Evolutionary conservation across 2,329 filamentous ascomycete genomes (phyloP).

Genomic region (Pseudocercospora eumusae): DNA sequence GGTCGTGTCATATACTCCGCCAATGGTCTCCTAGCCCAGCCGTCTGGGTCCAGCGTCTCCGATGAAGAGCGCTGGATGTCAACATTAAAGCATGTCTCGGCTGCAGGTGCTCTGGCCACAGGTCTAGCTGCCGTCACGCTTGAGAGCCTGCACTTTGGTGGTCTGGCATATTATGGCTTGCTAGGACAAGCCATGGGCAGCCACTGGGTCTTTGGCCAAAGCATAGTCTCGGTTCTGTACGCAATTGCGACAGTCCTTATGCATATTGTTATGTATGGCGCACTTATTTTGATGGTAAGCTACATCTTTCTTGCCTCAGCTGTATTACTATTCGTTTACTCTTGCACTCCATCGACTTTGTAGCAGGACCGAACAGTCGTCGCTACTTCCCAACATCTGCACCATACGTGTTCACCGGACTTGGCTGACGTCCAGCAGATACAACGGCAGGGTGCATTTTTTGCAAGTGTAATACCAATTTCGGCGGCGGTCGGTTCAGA

Average conservation of each 20-base stretch:
- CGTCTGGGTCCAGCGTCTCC: conserved; percentile 14
- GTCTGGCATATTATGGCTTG: conserved; percentile 31
- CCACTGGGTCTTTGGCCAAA: conserved; percentile 30
- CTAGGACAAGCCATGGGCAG: conserved; percentile 29
- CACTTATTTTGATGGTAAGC: conserved; percentile 38
- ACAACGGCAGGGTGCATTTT: conserved; percentile 31
- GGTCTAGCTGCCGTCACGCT: conserved; percentile 33
- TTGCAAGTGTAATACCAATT: conserved; percentile 33
- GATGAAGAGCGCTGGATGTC: conserved; percentile 22
- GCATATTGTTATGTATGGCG: conserved; percentile 30
- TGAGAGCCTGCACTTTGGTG: conserved; percentile 34
- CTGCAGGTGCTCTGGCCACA: conserved; percentile 31
- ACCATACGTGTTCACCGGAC: background rate
- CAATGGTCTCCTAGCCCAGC: conserved; percentile 39
- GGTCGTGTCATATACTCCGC: conserved; percentile 41
- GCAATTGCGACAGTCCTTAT: conserved; percentile 29
- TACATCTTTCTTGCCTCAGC: background rate
- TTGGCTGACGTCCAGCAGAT: conserved; percentile 27
- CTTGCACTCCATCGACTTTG: conserved; percentile 4
- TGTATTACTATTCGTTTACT: background rate
- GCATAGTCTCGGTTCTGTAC: conserved; percentile 27
- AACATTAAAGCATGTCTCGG: conserved; percentile 36
- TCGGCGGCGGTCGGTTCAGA: conserved; percentile 36
- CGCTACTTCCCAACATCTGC: background rate
- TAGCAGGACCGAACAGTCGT: background rate